A percentile compares a stretch with the other conserved stretches of the same genome.
Conservation (phyloP, 495 filamentous ascomycete genomes). For the Penicillium odoratum region DNA sequence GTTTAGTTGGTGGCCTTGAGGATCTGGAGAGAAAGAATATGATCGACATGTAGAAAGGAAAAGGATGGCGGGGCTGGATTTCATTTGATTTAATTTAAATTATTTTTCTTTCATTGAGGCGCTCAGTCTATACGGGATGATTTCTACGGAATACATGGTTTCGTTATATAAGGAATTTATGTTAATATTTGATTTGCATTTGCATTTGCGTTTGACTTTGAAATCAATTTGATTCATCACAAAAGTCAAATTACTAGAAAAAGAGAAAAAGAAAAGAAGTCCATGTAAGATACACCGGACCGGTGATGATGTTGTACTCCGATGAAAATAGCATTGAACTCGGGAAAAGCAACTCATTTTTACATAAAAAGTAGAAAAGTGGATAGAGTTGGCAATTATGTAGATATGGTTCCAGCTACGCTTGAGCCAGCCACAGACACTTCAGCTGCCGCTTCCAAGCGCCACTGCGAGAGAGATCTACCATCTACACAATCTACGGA, state of each 20-base stretch:
- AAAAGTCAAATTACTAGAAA: constrained; percentile 1
- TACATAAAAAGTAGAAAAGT: neutral
- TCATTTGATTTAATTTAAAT: neutral
- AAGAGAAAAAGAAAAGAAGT: no score
- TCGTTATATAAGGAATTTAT: neutral
- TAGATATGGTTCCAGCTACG: constrained; percentile 14
- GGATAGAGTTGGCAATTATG: neutral
- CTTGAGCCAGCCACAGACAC: constrained; percentile 20
- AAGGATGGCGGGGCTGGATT: constrained; percentile 8
- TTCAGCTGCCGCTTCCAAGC: constrained; percentile 38
- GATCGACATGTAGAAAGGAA: constrained; percentile 6
- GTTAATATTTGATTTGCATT: neutral
- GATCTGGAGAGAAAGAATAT: constrained; percentile 4
- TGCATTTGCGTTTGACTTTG: neutral
- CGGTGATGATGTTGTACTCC: constrained; percentile 1
- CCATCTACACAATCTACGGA: neutral
- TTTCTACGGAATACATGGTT: constrained; percentile 4
- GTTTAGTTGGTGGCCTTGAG: constrained; percentile 8
- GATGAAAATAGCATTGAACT: neutral
- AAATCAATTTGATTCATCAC: constrained; percentile 8
- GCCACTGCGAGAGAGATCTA: constrained; percentile 26
- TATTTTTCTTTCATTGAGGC: neutral
- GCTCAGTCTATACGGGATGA: constrained; percentile 7
- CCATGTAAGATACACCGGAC: neutral
- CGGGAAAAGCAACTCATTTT: neutral